Conservation (phyloP, 1,139 yeast genomes). For the Sugiyamaella xylanicola region DNA sequence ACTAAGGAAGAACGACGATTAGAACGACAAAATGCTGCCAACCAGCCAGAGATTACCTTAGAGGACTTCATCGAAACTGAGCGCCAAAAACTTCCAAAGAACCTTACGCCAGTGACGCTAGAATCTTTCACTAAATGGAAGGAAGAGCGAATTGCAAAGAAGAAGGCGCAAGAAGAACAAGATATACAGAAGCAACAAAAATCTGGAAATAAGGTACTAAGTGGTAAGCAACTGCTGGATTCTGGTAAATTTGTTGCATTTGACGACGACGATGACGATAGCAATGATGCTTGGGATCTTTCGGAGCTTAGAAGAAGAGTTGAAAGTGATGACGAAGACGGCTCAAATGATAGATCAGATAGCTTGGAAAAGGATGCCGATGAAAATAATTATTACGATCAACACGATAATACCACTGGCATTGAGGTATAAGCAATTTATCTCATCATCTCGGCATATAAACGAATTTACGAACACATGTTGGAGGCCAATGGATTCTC, state of each 20-base stretch:
- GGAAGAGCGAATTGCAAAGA: constrained; percentile 64
- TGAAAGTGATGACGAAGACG: constrained; percentile 22
- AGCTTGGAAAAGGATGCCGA: too few relatives aligned
- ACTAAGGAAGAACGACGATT: constrained; percentile 93
- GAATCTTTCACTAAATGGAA: constrained; percentile 90
- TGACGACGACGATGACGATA: constrained; percentile 62
- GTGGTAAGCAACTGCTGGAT: constrained; percentile 82
- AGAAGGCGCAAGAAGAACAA: constrained; percentile 51
- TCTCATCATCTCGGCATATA: too few relatives aligned
- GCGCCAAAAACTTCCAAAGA: constrained; percentile 77
- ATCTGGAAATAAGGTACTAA: constrained; percentile 45
- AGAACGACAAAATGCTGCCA: constrained; percentile 82
- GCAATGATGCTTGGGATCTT: constrained; percentile 55
- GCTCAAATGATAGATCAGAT: constrained; percentile 1
- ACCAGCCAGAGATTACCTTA: constrained; percentile 85
- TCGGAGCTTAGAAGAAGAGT: constrained; percentile 40
- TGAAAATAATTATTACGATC: not conserved
- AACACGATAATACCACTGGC: not conserved
- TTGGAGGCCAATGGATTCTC: not conserved
- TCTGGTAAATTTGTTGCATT: constrained; percentile 60
- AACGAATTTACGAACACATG: constrained; percentile 16
- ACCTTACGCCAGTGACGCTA: constrained; percentile 84
- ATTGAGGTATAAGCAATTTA: not conserved
- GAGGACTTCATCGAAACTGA: constrained; percentile 97
- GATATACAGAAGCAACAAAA: constrained; percentile 57